Evolutionary conservation across 2,329 filamentous ascomycete genomes (phyloP).

Genomic region (Lecanosticta acicola): DNA sequence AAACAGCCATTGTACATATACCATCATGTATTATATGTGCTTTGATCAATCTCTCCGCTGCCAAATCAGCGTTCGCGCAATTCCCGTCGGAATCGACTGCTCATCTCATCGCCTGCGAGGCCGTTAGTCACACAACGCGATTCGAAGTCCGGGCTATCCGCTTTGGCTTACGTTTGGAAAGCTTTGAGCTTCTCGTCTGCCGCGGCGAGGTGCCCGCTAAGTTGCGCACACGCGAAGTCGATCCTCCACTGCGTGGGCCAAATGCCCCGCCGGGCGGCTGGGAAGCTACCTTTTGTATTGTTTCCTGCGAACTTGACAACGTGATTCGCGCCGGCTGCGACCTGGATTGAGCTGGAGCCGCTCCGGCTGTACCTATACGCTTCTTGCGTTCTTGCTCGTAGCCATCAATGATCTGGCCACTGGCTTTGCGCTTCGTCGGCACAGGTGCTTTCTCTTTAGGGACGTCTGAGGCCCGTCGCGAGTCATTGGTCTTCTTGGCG

Average conservation of each 20-base stretch:
- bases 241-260: too few species aligned
- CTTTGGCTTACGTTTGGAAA: not conserved
- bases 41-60: not conserved
- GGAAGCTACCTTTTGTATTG: too few species aligned
- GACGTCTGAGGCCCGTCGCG: not conserved
- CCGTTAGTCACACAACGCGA: not conserved
- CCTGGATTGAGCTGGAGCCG: too few species aligned
- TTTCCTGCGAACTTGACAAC: too few species aligned
- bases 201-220: too few species aligned
- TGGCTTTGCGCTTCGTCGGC: constrained; percentile 21
- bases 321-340: too few species aligned
- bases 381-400: constrained; percentile 22
- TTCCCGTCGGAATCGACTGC: constrained; percentile 25
- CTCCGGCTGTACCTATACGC: constrained; percentile 6
- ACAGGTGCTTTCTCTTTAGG: not conserved
- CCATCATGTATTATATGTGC: not conserved
- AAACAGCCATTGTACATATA: not conserved
- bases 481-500: constrained; percentile 6
- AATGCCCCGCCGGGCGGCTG: too few species aligned
- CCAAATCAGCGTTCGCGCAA: constrained; percentile 6
- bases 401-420: constrained; percentile 11
- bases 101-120: constrained; percentile 13
- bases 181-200: not conserved
- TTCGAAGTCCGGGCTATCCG: not conserved
- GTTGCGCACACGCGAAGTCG: too few species aligned